Conservation (phyloP, 768 basidiomycete species). For the Amanita brunnescens region DNA sequence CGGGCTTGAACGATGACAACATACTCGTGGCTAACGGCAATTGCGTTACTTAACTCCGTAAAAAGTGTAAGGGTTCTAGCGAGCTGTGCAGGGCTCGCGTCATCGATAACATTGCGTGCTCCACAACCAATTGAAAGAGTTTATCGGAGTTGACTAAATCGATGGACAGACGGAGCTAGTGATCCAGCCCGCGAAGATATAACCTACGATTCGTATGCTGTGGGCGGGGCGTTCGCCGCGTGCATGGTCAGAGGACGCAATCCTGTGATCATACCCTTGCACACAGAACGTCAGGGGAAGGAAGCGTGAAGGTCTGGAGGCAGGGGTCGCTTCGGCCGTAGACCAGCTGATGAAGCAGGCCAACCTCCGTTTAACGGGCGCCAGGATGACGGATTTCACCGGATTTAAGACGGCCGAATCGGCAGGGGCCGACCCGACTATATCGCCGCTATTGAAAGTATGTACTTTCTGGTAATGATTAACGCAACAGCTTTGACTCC, state of each 20-base stretch:
- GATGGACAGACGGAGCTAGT: not conserved
- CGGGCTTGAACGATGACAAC: not conserved
- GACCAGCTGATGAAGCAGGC: not conserved
- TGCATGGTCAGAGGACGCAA: not conserved
- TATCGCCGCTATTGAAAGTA: not conserved
- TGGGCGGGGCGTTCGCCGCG: not conserved
- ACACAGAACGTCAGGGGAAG: not conserved
- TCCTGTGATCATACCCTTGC: not conserved
- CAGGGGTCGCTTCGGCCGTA: not conserved
- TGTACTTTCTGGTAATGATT: not conserved
- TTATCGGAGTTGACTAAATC: not conserved
- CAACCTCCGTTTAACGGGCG: not conserved
- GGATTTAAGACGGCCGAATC: slow-evolving; percentile 4
- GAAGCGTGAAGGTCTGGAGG: not conserved
- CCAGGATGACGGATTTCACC: not conserved
- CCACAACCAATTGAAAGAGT: slow-evolving; percentile 3
- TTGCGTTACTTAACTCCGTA: slow-evolving; percentile 3
- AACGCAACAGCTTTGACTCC: not conserved
- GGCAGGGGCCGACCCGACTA: slow-evolving; percentile 3
- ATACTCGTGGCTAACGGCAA: not conserved
- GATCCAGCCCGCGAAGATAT: not conserved
- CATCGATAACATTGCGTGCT: not conserved
- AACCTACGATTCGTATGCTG: not conserved
- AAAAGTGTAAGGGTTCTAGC: not conserved
- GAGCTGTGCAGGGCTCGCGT: not conserved